Conservation (phyloP, 768 basidiomycete genomes). For the Trametes cinnabarina region DNA sequence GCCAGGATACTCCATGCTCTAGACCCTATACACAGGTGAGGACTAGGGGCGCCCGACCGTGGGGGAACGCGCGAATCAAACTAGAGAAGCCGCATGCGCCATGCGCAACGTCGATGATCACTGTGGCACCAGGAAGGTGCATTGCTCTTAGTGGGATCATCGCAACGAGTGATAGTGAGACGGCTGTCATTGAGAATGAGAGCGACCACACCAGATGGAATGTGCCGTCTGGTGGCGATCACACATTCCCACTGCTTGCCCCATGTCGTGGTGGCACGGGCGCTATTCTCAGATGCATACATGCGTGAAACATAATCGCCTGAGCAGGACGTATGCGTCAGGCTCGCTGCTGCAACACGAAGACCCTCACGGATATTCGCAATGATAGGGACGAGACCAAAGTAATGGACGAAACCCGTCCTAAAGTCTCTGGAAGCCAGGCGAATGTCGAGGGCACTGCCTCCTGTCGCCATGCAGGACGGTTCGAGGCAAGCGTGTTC, state of each 20-base stretch:
- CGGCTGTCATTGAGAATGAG: background rate
- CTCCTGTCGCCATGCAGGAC: background rate
- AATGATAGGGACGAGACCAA: no score
- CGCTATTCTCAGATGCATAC: no score
- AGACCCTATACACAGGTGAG: background rate
- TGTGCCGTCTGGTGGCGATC: no score
- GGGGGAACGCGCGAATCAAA: background rate
- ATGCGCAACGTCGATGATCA: background rate
- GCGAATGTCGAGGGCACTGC: no score
- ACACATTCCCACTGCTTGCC: no score
- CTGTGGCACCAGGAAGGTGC: background rate
- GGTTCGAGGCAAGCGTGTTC: background rate
- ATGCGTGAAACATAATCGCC: no score
- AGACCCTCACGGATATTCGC: no score
- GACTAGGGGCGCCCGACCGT: background rate
- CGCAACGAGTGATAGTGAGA: background rate
- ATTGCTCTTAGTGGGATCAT: background rate
- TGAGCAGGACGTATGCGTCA: no score
- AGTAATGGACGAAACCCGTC: no score
- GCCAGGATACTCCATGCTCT: background rate
- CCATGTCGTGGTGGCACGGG: no score
- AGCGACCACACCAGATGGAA: background rate
- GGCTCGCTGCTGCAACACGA: no score
- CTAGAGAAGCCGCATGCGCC: background rate
- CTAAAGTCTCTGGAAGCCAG: no score